These are phyloP conservation scores for Diaporthe sp. DNA, from an alignment of 2,329 filamentous ascomycete genomes.

Conservation along the genomic window DNA sequence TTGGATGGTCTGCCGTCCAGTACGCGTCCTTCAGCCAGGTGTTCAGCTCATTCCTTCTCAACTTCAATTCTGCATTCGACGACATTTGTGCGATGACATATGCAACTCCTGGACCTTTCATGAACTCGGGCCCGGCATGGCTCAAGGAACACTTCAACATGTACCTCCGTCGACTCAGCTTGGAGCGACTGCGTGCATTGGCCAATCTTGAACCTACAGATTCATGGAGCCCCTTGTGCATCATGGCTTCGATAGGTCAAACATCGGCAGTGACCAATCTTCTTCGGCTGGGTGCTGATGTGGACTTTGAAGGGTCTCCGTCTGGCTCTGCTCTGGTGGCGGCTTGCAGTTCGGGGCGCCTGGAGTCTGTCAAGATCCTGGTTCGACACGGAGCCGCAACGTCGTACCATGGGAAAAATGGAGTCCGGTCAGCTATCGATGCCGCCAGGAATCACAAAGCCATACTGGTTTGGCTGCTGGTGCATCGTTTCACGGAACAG, in stretches of 20 bases:
- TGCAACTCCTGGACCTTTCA: rapidly evolving
- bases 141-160: neutral
- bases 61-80: rapidly evolving
- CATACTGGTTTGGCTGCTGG: conserved; percentile 6
- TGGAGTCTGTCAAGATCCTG: neutral
- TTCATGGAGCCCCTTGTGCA: conserved; percentile 5
- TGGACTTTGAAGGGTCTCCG: conserved; percentile 20
- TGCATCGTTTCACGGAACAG: conserved; percentile 5
- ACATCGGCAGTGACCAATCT: neutral
- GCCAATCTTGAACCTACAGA: neutral
- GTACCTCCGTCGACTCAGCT: neutral
- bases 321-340: conserved; percentile 15
- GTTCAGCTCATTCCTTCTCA: too few species aligned
- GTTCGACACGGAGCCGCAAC: conserved; percentile 1
- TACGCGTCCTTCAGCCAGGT: too few species aligned
- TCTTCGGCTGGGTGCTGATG: neutral
- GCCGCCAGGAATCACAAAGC: neutral
- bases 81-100: rapidly evolving
- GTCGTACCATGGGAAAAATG: neutral
- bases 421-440: neutral
- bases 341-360: neutral
- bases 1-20: too few species aligned
- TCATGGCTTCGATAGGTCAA: neutral
- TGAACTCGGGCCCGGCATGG: neutral
- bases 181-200: neutral